These are phyloP conservation scores for Amanita rubescens DNA, from an alignment of 768 basidiomycete species.

Conservation along the genomic window DNA sequence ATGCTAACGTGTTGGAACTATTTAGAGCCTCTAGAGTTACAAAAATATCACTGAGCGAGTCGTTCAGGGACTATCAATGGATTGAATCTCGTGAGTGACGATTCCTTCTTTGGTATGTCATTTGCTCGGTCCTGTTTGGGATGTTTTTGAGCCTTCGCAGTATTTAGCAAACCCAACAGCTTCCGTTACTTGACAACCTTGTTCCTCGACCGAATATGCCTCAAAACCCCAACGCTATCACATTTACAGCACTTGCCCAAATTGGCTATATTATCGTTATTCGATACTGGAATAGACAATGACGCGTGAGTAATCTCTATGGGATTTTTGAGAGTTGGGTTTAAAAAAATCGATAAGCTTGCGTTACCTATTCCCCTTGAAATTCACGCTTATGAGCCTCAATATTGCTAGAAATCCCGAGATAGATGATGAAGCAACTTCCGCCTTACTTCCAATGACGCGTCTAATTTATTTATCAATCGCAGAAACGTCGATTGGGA, in stretches of 20 bases:
- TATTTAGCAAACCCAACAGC: conserved; percentile 42
- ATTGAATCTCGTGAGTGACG: conserved; percentile 38
- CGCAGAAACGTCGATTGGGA: conserved; percentile 45
- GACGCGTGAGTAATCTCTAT: conserved; percentile 41
- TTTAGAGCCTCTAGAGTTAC: conserved; percentile 40
- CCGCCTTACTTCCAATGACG: conserved; percentile 42
- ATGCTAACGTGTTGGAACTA: conserved; percentile 32
- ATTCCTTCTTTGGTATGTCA: conserved; percentile 35
- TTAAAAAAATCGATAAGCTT: conserved; percentile 33
- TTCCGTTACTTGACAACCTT: conserved; percentile 45
- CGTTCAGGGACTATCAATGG: conserved; percentile 41
- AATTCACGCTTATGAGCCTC: conserved; percentile 44
- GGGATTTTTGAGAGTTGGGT: background rate
- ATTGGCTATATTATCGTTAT: conserved; percentile 38
- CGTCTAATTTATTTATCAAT: conserved; percentile 45
- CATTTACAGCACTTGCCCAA: conserved; percentile 48
- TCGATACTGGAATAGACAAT: conserved; percentile 21
- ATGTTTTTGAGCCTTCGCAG: conserved; percentile 22
- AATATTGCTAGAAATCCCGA: conserved; percentile 43
- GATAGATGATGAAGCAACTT: conserved; percentile 50
- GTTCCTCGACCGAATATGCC: conserved; percentile 36
- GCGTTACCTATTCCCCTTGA: conserved; percentile 50
- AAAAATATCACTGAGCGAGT: conserved; percentile 36
- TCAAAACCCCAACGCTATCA: conserved; percentile 42
- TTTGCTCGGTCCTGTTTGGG: conserved; percentile 5